A percentile compares a stretch with the other conserved stretches of the same genome.
These are phyloP conservation scores for Fusarium albidum DNA, from an alignment of 2,329 filamentous ascomycete species.

Conservation along the genomic window DNA sequence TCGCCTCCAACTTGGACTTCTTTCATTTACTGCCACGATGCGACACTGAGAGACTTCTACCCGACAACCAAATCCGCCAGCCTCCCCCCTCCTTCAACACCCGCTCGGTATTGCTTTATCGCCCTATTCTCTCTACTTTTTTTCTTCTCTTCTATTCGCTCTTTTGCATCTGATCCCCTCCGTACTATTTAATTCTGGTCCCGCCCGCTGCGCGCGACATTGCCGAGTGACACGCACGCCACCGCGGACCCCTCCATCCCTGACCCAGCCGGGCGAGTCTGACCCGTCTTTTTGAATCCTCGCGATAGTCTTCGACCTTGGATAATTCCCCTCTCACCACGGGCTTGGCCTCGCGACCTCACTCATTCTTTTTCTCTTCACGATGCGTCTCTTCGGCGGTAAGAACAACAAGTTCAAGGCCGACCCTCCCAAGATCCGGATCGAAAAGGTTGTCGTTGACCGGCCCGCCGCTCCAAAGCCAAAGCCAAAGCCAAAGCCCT, in stretches of 20 bases:
- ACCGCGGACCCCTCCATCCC: constrained; percentile 43
- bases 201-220: constrained; percentile 39
- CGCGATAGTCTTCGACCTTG: constrained; percentile 4
- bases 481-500: constrained; percentile 46
- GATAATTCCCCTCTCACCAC: neutral
- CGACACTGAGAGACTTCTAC: constrained; percentile 25
- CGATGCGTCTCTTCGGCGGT: constrained; percentile 52
- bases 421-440: constrained; percentile 58
- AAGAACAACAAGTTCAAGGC: constrained; percentile 60
- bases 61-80: constrained; percentile 17
- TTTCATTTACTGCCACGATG: constrained; percentile 37
- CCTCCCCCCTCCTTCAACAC: neutral
- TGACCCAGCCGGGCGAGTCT: constrained; percentile 25
- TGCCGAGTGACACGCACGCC: constrained; percentile 41
- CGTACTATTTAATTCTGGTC: constrained; percentile 28
- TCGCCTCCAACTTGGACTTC: constrained; percentile 36
- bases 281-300: constrained; percentile 12
- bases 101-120: constrained; percentile 15
- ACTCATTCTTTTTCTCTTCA: constrained; percentile 17
- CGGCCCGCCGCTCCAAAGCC: constrained; percentile 45
- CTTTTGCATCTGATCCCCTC: constrained; percentile 21
- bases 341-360: constrained; percentile 19
- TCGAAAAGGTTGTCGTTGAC: constrained; percentile 60
- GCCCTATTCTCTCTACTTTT: constrained; percentile 12
- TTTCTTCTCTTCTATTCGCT: constrained; percentile 27